Evolutionary conservation across 352 stramenopile genomes (phyloP), one percentile per base, ranked within the genome.

Genomic region (Pythium folliculosum): DNA sequence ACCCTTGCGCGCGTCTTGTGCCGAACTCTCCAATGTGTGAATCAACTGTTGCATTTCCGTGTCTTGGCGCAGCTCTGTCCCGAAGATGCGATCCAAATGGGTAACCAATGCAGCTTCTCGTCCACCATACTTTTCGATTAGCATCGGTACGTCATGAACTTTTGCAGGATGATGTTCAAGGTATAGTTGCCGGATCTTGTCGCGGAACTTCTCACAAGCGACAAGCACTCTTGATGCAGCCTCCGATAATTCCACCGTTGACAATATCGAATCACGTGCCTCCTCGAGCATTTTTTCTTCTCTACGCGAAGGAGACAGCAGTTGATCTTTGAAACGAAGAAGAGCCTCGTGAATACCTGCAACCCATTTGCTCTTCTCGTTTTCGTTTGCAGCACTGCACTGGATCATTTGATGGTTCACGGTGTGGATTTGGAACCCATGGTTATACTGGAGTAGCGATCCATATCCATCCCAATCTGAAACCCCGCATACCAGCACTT

Each of bases 361-460:
- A 8, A 88, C 58, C 86, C 86, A 92, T 30, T 84, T 87, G 47
- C 74, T 77, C 51, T 88, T 90, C 53, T 94, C 86, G 1, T 78
- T 66, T 3, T 77, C 73, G 63, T 67, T 91, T 5, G 82, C 73
- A 0, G 82, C 82, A 58, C 86, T 94, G 60, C 84, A 94, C 30
- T 81, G 81, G 37, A 91, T 78, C n/a, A 71, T 74, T 35, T 79
- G 40, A 47, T 89, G 83, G 14, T 63, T 61, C 25, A 80, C 70
- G 0, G 81, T 89, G 47, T 91, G 80, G n/a, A 94, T 65, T 40
- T 88, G 65, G 38, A 94, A 94, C 1, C 78, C 80, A 60, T 94
- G 76, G 19, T 85, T 72, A 70, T 94, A 94, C 53, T 89, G 81
- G 55, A 92, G 69, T 35, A 92, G 50, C 14, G 80, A 61, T 10